These are phyloP conservation scores for Globisporangium viniferum DNA, from an alignment of 352 stramenopile species.

Conservation along the genomic window DNA sequence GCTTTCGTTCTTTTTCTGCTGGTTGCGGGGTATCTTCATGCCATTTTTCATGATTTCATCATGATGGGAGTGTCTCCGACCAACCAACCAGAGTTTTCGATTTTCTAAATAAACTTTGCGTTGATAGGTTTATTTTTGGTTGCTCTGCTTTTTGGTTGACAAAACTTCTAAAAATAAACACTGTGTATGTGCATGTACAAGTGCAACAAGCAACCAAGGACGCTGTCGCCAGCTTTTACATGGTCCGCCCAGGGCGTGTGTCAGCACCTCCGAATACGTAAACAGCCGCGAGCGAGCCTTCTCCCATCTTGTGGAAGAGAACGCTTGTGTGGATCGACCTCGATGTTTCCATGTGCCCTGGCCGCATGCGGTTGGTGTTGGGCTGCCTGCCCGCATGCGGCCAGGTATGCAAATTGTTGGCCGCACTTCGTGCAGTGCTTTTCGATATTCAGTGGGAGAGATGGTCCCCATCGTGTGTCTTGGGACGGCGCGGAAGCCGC, in stretches of 20 bases:
- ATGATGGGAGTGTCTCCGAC: background rate
- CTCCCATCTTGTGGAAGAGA: background rate
- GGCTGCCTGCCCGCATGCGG: background rate
- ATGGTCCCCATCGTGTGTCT: background rate
- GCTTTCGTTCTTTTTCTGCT: background rate
- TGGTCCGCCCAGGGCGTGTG: background rate
- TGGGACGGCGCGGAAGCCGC: background rate
- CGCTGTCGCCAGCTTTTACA: background rate
- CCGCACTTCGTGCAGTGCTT: background rate
- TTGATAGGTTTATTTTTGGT: background rate
- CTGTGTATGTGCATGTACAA: background rate
- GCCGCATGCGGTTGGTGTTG: background rate
- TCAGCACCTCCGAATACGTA: background rate
- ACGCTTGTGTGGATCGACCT: background rate
- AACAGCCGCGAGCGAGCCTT: background rate
- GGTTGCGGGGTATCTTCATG: background rate
- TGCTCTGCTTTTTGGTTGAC: background rate
- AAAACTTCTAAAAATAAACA: background rate
- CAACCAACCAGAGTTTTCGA: background rate
- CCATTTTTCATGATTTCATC: background rate
- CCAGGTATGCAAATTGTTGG: background rate
- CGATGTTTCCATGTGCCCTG: background rate
- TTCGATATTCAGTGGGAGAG: slow-evolving; percentile 5
- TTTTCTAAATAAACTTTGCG: background rate
- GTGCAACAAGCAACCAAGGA: background rate